A percentile compares a stretch with the other conserved stretches of the same genome.
These are phyloP conservation scores for Aspergillus sojae DNA, from an alignment of 2,329 filamentous ascomycete species.

Conservation along the genomic window DNA sequence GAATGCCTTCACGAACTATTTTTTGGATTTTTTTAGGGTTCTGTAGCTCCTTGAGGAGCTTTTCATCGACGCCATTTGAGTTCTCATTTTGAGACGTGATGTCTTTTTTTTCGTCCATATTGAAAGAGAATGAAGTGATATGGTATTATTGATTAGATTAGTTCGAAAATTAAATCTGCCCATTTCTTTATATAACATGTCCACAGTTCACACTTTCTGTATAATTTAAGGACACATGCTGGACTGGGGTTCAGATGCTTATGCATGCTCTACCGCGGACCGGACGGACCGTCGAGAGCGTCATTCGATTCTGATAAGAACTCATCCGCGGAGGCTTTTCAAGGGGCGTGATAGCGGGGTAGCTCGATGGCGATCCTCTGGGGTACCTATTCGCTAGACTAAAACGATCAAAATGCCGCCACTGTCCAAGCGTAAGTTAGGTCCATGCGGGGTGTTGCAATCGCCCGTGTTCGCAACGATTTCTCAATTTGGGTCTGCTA, in stretches of 20 bases:
- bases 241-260: neutral
- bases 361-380: neutral
- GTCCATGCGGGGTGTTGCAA: neutral
- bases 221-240: neutral
- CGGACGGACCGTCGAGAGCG: neutral
- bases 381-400: neutral
- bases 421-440: neutral
- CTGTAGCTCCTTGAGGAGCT: neutral
- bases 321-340: neutral
- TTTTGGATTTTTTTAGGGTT: neutral
- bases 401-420: neutral
- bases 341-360: neutral
- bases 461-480: neutral
- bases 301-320: neutral
- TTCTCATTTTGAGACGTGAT: neutral
- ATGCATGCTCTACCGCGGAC: neutral
- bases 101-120: neutral
- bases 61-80: neutral
- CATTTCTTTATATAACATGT: neutral
- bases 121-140: neutral
- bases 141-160: neutral
- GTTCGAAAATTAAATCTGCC: neutral
- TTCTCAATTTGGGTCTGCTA: fast-evolving
- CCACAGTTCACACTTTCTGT: neutral
- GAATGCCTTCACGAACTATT: conserved; percentile 8